phyloP scores from a whole-genome alignment of 2,329 filamentous ascomycete genomes.

The Fonsecaea erecta region DNA sequence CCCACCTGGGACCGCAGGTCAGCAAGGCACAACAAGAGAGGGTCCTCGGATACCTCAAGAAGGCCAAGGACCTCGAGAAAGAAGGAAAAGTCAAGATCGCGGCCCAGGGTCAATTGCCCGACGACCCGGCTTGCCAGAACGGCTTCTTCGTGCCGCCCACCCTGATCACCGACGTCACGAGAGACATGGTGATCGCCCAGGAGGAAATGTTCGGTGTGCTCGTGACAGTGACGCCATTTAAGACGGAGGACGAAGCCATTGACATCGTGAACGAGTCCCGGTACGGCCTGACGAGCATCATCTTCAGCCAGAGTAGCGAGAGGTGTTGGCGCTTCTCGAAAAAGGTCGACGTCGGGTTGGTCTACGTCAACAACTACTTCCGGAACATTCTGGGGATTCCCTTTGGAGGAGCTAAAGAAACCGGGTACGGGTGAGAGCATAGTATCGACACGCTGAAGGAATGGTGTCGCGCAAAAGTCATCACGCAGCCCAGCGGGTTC shows the following conservation, averaged over 20 bases:
- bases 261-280: slow-evolving; percentile 58
- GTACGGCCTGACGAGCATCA: slow-evolving; percentile 60
- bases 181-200: slow-evolving; percentile 58
- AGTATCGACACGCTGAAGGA: slow-evolving; percentile 59
- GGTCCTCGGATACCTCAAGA: slow-evolving; percentile 46
- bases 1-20: slow-evolving; percentile 33
- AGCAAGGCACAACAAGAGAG: slow-evolving; percentile 31
- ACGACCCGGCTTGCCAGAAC: slow-evolving; percentile 42
- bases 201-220: slow-evolving; percentile 69
- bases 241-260: slow-evolving; percentile 63
- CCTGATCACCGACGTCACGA: slow-evolving; percentile 61
- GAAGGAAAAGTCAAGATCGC: slow-evolving; percentile 59
- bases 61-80: slow-evolving; percentile 27
- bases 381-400: slow-evolving; percentile 41
- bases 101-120: slow-evolving; percentile 36
- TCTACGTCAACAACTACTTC: slow-evolving; percentile 62
- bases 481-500: slow-evolving; percentile 40
- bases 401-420: slow-evolving; percentile 79
- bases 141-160: slow-evolving; percentile 65
- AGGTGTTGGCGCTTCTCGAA: slow-evolving; percentile 50
- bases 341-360: slow-evolving; percentile 60
- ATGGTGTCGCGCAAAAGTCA: slow-evolving; percentile 66
- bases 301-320: slow-evolving; percentile 59
- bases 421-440: slow-evolving; percentile 75
- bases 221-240: slow-evolving; percentile 66